Conservation (phyloP, 345 rosid species). For the Rhizophora mangle region DNA sequence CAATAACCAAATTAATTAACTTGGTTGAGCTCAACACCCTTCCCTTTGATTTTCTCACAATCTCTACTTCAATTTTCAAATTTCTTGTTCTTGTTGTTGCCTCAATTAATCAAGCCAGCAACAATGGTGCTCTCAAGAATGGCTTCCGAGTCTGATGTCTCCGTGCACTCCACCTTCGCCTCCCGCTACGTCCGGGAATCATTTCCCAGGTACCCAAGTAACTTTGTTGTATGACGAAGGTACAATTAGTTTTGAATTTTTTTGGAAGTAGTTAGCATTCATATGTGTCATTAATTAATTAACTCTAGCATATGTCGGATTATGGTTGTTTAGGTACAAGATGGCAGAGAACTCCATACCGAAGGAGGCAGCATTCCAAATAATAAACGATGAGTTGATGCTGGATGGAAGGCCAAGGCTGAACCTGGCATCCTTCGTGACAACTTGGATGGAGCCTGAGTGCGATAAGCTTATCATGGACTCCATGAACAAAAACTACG, state of each 20-base stretch:
- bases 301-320: no score
- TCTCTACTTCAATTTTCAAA: neutral
- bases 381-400: constrained; percentile 81
- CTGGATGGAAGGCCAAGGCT: constrained; percentile 90
- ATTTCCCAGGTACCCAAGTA: constrained; percentile 50
- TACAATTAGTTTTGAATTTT: no score
- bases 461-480: constrained; percentile 92
- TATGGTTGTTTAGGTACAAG: constrained; percentile 43
- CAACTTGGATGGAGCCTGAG: constrained; percentile 98
- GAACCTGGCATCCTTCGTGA: constrained; percentile 86
- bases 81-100: no score
- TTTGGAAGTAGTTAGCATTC: neutral
- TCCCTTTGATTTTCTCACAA: neutral
- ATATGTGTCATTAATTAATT: no score
- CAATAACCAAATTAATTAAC: neutral
- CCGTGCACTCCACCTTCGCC: constrained; percentile 83
- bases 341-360: constrained; percentile 87
- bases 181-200: constrained; percentile 81
- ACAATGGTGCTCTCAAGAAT: constrained; percentile 67
- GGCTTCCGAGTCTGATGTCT: constrained; percentile 58
- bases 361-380: constrained; percentile 92
- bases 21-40: neutral
- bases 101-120: no score
- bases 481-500: constrained; percentile 85
- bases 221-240: neutral